These are phyloP conservation scores for Rachicladosporium sp. DNA, from an alignment of 2,329 filamentous ascomycete species.

Conservation along the genomic window DNA sequence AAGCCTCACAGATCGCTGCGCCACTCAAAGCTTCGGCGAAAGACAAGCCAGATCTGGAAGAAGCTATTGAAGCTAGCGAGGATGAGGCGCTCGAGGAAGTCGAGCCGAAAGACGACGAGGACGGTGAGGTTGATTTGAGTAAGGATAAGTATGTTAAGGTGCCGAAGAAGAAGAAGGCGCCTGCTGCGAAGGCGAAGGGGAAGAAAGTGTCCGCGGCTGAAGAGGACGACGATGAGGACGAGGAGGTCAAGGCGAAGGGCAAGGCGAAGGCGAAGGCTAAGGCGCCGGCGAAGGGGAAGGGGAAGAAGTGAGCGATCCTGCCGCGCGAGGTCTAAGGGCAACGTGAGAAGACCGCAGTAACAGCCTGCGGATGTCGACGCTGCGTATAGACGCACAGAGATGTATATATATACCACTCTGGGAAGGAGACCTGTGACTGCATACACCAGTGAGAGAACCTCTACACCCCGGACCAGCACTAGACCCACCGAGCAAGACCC, in stretches of 20 bases:
- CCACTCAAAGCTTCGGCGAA: conserved; percentile 58
- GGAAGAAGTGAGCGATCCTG: conserved; percentile 1
- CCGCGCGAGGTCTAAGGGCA: too few relatives aligned
- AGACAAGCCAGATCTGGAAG: conserved; percentile 85
- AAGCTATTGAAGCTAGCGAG: conserved; percentile 84
- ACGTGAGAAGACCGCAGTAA: too few relatives aligned
- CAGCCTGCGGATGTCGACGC: too few relatives aligned
- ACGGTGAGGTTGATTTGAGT: conserved; percentile 69
- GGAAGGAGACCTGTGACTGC: too few relatives aligned
- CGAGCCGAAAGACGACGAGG: conserved; percentile 41
- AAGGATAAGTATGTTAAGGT: conserved; percentile 95
- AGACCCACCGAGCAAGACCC: too few relatives aligned
- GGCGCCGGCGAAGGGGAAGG: conserved; percentile 2
- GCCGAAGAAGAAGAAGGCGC: conserved; percentile 58
- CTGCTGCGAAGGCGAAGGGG: conserved; percentile 31
- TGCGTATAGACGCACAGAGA: too few relatives aligned
- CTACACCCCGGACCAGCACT: too few relatives aligned
- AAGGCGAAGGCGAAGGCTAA: conserved; percentile 7
- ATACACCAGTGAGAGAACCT: too few relatives aligned
- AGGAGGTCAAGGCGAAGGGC: conserved; percentile 32
- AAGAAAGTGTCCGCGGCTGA: too few relatives aligned
- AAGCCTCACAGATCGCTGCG: conserved; percentile 63
- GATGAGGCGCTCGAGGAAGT: conserved; percentile 33
- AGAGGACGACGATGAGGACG: conserved; percentile 33
- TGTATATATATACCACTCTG: too few relatives aligned